Evolutionary conservation across 257 asterid species (phyloP), one percentile per base, ranked within the genome.

Genomic region (Solanum neorickii): DNA sequence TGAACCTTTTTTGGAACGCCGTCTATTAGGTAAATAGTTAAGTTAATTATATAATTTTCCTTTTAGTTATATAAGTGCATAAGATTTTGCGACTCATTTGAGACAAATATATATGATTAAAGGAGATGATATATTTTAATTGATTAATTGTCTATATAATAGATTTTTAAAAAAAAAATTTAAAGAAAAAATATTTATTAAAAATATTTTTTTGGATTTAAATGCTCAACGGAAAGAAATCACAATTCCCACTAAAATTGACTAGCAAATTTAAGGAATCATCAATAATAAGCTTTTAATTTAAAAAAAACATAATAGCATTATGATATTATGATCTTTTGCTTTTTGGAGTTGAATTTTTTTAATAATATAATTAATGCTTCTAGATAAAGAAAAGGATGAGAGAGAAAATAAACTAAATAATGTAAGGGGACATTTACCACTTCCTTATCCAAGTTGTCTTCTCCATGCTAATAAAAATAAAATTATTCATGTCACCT

Each of bases 381-480:
- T 18, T 80, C 42, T 6, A 47, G 29, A 47, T 80, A 80, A 27
- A 47, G 68, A 47, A 80, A 80, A 27, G 85, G 29, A 27, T 5
- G 84, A 80, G 44, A 47, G 84, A 47, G 84, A 29, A 27, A 78
- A 27, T 7, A 25, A 77, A 76, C 3, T n/a, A 13, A 23, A 27
- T 66, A 83, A 39, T 65, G 60, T n/a, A 60, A 37, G 39, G 77
- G 29, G 77, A 84, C 62, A 70, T 31, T 41, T 42, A 20, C 41
- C 77, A 70, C 87, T 66, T 44, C 78, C 80, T 84, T 66, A 66
- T 84, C 87, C 80, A 84, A 66, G 66, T 66, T 84, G 65, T 84
- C 80, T 84, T 66, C 80, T 75, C 77, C 87, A 70, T 84, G 87
- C 87, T 66, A 62, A 27, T 59, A 41, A 46, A 84, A 62, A 27